phyloP scores from a whole-genome alignment of 2,329 filamentous ascomycete species.

The Tricladium varicosporioides region DNA sequence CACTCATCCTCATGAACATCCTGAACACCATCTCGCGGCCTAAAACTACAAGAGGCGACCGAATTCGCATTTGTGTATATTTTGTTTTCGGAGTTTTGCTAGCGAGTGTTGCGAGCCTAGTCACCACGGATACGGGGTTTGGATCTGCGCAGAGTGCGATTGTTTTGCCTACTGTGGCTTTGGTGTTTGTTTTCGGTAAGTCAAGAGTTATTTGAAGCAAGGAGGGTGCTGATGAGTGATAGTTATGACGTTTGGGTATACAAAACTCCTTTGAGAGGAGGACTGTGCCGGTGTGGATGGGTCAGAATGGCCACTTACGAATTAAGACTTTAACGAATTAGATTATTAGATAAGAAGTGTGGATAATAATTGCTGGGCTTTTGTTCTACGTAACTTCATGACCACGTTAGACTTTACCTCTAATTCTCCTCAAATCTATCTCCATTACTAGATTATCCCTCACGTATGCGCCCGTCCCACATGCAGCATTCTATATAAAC shows the following conservation, averaged over 20 bases:
- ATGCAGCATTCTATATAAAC: too few relatives aligned
- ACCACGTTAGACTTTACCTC: too few relatives aligned
- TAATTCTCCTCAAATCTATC: too few relatives aligned
- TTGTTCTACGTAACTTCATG: too few relatives aligned
- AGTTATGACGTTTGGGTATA: background rate
- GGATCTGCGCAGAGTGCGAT: constrained; percentile 7
- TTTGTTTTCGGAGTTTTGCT: constrained; percentile 4
- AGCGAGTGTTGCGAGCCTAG: background rate
- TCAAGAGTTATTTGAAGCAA: background rate
- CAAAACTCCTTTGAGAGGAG: background rate
- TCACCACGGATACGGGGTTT: background rate
- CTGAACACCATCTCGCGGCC: constrained; percentile 16
- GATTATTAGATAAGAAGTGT: too few relatives aligned
- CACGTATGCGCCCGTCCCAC: too few relatives aligned
- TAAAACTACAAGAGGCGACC: background rate
- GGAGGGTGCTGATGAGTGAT: background rate
- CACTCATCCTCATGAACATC: constrained; percentile 24
- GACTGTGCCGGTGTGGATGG: too few relatives aligned
- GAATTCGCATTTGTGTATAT: background rate
- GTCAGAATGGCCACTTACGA: too few relatives aligned
- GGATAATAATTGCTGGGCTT: too few relatives aligned
- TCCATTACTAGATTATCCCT: too few relatives aligned
- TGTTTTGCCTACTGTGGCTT: constrained; percentile 5
- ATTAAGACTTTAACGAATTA: too few relatives aligned
- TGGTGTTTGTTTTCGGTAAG: constrained; percentile 4